Conservation (phyloP, 2,329 filamentous ascomycete genomes). For the Colletotrichum truncatum region DNA sequence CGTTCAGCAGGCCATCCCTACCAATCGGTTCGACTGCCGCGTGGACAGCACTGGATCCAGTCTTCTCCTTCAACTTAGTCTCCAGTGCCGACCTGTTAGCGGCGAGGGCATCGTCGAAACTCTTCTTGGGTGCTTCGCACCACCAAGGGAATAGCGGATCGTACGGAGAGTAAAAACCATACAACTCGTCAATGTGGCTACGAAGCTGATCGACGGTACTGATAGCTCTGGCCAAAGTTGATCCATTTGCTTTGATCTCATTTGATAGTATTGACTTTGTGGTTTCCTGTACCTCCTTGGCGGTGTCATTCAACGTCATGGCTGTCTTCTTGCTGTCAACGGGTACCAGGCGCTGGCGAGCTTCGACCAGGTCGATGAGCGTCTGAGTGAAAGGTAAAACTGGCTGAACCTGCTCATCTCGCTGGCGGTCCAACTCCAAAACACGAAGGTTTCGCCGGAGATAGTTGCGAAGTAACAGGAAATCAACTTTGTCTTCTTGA, state of each 20-base stretch:
- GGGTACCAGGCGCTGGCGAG: constrained; percentile 53
- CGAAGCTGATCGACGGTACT: constrained; percentile 52
- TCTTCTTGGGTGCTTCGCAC: constrained; percentile 54
- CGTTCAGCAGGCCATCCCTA: constrained; percentile 56
- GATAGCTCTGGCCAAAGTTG: constrained; percentile 34
- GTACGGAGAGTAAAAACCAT: constrained; percentile 61
- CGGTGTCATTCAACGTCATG: constrained; percentile 47
- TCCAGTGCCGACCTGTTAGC: constrained; percentile 48
- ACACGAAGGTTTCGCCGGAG: constrained; percentile 41
- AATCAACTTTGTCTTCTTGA: constrained; percentile 59
- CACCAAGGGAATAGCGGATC: constrained; percentile 68
- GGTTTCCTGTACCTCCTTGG: constrained; percentile 42
- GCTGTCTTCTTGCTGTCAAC: constrained; percentile 55
- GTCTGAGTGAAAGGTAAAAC: constrained; percentile 55
- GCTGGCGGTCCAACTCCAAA: constrained; percentile 36
- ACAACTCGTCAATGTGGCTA: constrained; percentile 54
- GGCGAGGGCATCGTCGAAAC: constrained; percentile 47
- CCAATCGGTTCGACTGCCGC: constrained; percentile 63
- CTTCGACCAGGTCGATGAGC: constrained; percentile 56
- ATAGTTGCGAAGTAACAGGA: constrained; percentile 58
- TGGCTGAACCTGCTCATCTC: constrained; percentile 46
- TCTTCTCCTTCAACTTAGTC: constrained; percentile 40
- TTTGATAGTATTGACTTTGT: constrained; percentile 44
- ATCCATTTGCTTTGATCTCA: constrained; percentile 35
- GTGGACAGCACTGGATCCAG: constrained; percentile 14